Base-by-base conservation (phyloP, 768 basidiomycete species). In the Sarcomyxa edulis region DNA sequence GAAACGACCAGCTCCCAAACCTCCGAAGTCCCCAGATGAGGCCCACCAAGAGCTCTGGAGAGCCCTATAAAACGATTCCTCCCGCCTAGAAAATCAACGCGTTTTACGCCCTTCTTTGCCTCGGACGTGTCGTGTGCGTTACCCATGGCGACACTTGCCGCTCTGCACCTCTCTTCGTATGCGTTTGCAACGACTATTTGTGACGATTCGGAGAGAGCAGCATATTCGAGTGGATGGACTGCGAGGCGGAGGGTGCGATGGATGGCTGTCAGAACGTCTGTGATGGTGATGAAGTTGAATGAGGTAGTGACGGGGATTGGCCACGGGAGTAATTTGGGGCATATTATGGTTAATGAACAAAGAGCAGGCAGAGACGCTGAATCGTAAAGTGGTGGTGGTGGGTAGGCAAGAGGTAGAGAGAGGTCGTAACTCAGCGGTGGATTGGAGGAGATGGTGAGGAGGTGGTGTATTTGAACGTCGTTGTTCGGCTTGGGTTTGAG, bases 11-110 rank as follows among this genome's bases (percentile, higher is more conserved):
- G n/a, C n/a, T n/a, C n/a, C n/a, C n/a, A n/a, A n/a, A n/a, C n/a
- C n/a, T n/a, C n/a, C n/a, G n/a, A n/a, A n/a, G n/a, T n/a, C n/a
- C n/a, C n/a, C n/a, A n/a, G n/a, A n/a, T n/a, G n/a, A n/a, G n/a
- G n/a, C n/a, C n/a, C n/a, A n/a, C n/a, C n/a, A n/a, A n/a, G n/a
- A n/a, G n/a, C n/a, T n/a, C n/a, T n/a, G n/a, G n/a, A n/a, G n/a
- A n/a, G n/a, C n/a, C n/a, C n/a, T n/a, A n/a, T n/a, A n/a, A n/a
- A 73, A 15, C 45, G 48, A 10, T 54, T 64, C 12, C 53, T 57
- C 27, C 55, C 64, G 32, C 60, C 52, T 32, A 81, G 53, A 47
- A 76, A 78, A 52, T 81, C 78, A 0, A 81, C 64, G 35, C 74
- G 56, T 52, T 71, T 76, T 14, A 79, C 47, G 0, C 74, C 75